Evolutionary conservation across 768 basidiomycete genomes (phyloP).

Genomic region (Psilocybe cyanescens): DNA sequence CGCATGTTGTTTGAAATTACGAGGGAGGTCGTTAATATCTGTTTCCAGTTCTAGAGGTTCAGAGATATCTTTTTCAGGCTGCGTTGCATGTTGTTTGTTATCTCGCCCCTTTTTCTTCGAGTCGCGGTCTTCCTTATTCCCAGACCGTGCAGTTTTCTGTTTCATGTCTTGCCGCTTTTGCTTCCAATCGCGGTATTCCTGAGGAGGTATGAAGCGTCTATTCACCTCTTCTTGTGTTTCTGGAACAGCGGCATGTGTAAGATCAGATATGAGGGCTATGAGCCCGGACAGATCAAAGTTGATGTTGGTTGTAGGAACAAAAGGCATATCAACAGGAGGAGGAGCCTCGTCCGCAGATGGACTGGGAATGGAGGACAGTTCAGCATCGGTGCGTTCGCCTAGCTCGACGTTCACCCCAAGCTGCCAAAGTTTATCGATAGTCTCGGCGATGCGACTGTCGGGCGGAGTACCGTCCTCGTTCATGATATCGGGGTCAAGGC

Average conservation of each 20-base stretch:
- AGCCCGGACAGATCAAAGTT: conserved; percentile 86
- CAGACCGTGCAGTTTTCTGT: conserved; percentile 1
- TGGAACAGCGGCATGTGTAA: conserved; percentile 76
- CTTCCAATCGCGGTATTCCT: conserved; percentile 66
- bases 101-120: not conserved
- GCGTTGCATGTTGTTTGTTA: not conserved
- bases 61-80: not conserved
- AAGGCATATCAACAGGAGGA: conserved; percentile 18
- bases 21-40: conserved; percentile 34
- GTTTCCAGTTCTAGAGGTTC: conserved; percentile 21
- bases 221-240: conserved; percentile 57
- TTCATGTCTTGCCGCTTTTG: conserved; percentile 29
- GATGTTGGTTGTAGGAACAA: conserved; percentile 60
- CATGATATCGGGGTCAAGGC: conserved; percentile 52
- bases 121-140: not conserved
- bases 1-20: conserved; percentile 57
- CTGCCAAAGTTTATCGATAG: conserved; percentile 53
- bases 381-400: conserved; percentile 51
- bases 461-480: conserved; percentile 20
- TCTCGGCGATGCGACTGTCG: conserved; percentile 65
- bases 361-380: conserved; percentile 19
- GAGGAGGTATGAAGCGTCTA: conserved; percentile 63
- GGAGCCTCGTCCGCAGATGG: conserved; percentile 2
- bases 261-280: conserved; percentile 83
- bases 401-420: conserved; percentile 73